Evolutionary conservation across 345 rosid species (phyloP), one percentile per base, ranked within the genome.

Genomic region (Lepidium sativum): DNA sequence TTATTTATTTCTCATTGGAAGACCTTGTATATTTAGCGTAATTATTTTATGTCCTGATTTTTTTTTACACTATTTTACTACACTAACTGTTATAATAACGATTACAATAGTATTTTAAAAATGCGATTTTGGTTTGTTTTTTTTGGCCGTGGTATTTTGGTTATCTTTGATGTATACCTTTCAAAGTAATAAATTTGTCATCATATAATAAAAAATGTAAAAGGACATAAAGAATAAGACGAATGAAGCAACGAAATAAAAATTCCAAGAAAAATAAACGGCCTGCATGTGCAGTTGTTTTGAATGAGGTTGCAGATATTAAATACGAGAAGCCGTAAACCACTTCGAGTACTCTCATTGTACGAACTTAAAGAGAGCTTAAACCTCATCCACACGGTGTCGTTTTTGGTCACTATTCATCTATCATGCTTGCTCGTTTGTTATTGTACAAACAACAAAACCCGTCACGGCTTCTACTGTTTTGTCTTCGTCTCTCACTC

Each of bases 331-430:
- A 73, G 63, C 68, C 72, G 72, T 73, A 66, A n/a, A 60, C 67
- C 37, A 3, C 67, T 66, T 65, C 68, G 68, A 59, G 77, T 66
- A 73, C 72, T 66, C 68, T 73, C 67, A 42, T 44, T 73, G 77
- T 73, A 73, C 72, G 77, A 66, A 66, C 23, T 63, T 15, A 39
- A 55, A 20, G 21, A 20, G 21, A 2, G 21, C 21, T 20, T 20
- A 39, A 56, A 38, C 21, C 38, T 12, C 55, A 58, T 12, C 67
- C 72, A 66, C 63, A 66, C 60, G 57, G 6, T 13, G 35, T 31
- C 13, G 37, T 27, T 65, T 72, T 72, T 27, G 31, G 56, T 27
- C 12, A 59, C 77, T 72, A n/a, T 72, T 72, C 77, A 72, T 60
- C 35, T 1, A 23, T 29, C 72, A 72, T 35, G 72, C 29, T 23